phyloP scores from a whole-genome alignment of 306 rosid species.

The Crataegus laevigata region DNA sequence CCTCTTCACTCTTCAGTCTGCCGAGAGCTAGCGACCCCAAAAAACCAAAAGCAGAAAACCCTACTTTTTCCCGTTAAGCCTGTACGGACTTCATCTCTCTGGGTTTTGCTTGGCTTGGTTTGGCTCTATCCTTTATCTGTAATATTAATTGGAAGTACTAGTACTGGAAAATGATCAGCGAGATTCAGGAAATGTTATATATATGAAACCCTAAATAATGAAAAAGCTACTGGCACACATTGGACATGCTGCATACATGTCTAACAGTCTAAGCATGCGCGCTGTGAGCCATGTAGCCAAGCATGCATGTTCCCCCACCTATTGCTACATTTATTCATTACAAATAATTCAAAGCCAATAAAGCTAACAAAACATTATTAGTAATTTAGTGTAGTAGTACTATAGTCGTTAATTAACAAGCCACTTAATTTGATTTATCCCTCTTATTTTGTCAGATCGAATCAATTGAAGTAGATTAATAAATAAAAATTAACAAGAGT shows the following conservation, averaged over 20 bases:
- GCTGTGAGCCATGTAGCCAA: slow-evolving; percentile 2
- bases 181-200: not conserved
- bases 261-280: slow-evolving; percentile 32
- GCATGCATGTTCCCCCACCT: slow-evolving; percentile 8
- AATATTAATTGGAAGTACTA: not conserved
- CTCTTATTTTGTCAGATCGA: not conserved
- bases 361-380: not conserved
- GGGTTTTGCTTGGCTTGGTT: not conserved
- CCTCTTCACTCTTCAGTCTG: slow-evolving; percentile 6
- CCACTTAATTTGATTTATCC: not conserved
- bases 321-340: not conserved
- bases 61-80: slow-evolving; percentile 5
- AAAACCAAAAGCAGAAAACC: slow-evolving; percentile 9
- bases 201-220: not conserved
- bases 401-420: not conserved
- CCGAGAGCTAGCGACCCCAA: slow-evolving; percentile 7
- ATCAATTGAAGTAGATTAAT: no score
- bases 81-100: not conserved
- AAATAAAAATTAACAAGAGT: no score
- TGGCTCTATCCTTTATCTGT: not conserved
- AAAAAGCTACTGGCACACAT: slow-evolving; percentile 12
- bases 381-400: no score
- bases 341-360: not conserved
- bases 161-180: not conserved
- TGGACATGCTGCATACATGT: slow-evolving; percentile 27